Conservation (phyloP, 2,329 filamentous ascomycete species). For the Acephala macrosclerotiorum region DNA sequence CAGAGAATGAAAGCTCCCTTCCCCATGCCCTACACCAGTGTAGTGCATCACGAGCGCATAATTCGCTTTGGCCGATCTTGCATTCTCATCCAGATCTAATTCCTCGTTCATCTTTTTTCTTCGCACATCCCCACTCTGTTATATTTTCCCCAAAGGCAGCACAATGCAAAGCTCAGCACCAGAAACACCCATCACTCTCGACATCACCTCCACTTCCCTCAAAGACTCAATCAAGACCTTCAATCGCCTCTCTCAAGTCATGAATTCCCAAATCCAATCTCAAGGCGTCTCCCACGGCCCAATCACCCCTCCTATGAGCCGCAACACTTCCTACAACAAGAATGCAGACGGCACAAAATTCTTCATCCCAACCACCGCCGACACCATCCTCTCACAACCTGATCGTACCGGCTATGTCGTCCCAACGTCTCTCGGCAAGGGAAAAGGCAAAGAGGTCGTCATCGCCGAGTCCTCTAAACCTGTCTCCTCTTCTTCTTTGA, state of each 20-base stretch:
- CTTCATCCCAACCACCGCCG: not conserved
- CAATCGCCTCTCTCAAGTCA: not conserved
- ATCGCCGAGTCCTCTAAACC: not conserved
- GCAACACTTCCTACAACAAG: not conserved
- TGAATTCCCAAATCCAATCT: not conserved
- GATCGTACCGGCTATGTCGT: not conserved
- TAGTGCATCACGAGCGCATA: not conserved
- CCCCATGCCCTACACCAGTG: not conserved
- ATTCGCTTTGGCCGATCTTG: not conserved
- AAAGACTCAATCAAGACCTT: not conserved
- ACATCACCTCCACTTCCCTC: not conserved
- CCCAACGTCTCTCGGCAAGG: not conserved
- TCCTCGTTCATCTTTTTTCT: not conserved
- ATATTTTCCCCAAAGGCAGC: not conserved
- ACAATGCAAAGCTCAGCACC: not conserved
- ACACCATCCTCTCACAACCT: not conserved
- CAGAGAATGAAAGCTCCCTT: no score
- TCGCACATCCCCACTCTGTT: not conserved
- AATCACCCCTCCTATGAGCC: not conserved
- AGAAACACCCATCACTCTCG: not conserved
- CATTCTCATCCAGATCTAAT: not conserved
- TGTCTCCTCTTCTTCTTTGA: not conserved
- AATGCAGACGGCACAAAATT: not conserved
- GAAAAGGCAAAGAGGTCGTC: not conserved
- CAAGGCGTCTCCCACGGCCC: not conserved